A percentile compares a stretch with the other conserved stretches of the same genome.
Conservation (phyloP, 192 early-diverging fungal genomes). For the Phlyctochytrium arcticum region DNA sequence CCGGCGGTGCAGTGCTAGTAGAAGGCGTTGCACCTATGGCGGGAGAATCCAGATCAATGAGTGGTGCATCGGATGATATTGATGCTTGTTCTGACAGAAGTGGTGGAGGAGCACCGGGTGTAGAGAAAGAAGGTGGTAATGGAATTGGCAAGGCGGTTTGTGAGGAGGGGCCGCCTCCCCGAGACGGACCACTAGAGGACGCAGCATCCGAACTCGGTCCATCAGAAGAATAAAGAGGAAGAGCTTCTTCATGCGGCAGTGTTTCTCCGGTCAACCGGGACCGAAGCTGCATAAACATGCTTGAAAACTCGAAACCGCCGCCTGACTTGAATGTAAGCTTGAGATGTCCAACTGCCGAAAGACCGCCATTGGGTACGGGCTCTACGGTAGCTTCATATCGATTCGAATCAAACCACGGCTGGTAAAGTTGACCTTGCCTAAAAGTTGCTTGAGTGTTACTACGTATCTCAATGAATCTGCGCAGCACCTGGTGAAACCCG, state of each 20-base stretch:
- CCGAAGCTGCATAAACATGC: conserved; percentile 27
- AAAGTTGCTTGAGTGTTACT: not conserved
- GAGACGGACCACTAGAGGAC: not conserved
- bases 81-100: not conserved
- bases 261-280: conserved; percentile 19
- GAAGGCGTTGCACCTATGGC: too few species aligned
- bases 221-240: conserved; percentile 15
- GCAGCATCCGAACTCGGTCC: too few species aligned
- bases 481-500: too few species aligned
- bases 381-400: conserved; percentile 31
- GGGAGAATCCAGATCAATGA: too few species aligned
- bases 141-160: conserved; percentile 3
- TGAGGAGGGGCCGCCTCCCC: not conserved
- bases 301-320: conserved; percentile 53
- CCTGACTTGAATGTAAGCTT: conserved; percentile 52
- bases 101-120: not conserved
- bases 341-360: conserved; percentile 32
- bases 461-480: too few species aligned
- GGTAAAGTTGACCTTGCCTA: conserved; percentile 40
- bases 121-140: conserved; percentile 8
- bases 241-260: conserved; percentile 18
- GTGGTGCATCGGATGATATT: too few species aligned
- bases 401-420: conserved; percentile 58
- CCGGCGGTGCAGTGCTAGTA: too few species aligned
- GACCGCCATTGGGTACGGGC: conserved; percentile 44